A percentile compares a stretch with the other conserved stretches of the same genome.
These are phyloP conservation scores for Ceratobasidium sp. DNA, from an alignment of 1,284 basidiomycete genomes.

Conservation along the genomic window DNA sequence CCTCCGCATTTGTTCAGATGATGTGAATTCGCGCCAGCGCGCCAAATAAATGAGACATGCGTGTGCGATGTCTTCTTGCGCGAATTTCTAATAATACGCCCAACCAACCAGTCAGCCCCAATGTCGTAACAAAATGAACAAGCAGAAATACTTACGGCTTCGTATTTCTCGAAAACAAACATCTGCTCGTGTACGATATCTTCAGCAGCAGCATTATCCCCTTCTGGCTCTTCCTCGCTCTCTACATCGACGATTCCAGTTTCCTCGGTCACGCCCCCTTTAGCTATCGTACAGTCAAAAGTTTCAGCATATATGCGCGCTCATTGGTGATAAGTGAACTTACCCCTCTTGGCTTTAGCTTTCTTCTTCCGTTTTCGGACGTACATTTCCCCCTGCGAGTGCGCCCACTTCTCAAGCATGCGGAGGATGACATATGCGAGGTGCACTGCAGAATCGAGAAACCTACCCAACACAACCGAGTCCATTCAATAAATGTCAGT, in stretches of 20 bases:
- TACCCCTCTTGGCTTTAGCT: slow-evolving; percentile 60
- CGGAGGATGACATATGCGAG: slow-evolving; percentile 83
- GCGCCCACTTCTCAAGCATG: slow-evolving; percentile 89
- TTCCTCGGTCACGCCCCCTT: slow-evolving; percentile 62
- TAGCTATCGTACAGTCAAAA: slow-evolving; percentile 47
- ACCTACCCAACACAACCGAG: slow-evolving; percentile 56
- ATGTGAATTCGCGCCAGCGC: slow-evolving; percentile 82
- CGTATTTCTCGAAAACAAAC: slow-evolving; percentile 90
- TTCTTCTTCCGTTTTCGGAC: slow-evolving; percentile 75
- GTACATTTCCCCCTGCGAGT: slow-evolving; percentile 76
- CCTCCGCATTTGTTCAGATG: slow-evolving; percentile 83
- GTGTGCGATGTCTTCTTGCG: slow-evolving; percentile 80
- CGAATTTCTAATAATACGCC: slow-evolving; percentile 72
- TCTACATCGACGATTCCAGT: slow-evolving; percentile 60
- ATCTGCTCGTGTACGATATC: slow-evolving; percentile 81
- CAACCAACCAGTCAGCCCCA: background rate
- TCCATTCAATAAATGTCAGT: background rate
- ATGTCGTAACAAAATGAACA: background rate
- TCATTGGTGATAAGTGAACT: background rate
- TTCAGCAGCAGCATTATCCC: slow-evolving; percentile 63
- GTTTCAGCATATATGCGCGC: slow-evolving; percentile 1
- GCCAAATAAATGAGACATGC: slow-evolving; percentile 84
- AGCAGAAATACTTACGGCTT: slow-evolving; percentile 69
- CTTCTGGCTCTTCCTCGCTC: slow-evolving; percentile 56
- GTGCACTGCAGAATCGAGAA: slow-evolving; percentile 84